phyloP scores from a whole-genome alignment of 2,329 filamentous ascomycete genomes.

The Talaromyces pinophilus region DNA sequence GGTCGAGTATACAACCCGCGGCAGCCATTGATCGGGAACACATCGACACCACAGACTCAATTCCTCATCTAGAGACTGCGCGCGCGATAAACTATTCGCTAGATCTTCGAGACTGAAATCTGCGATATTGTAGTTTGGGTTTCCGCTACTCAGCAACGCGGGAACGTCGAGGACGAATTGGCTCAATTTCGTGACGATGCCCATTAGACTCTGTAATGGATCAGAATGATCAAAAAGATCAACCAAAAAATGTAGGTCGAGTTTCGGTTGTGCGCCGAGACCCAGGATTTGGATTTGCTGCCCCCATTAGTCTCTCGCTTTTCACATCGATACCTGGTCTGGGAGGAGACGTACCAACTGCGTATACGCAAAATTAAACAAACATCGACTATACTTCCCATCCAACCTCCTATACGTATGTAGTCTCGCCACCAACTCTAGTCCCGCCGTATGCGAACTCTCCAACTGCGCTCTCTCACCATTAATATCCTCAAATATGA shows the following conservation, averaged over 20 bases:
- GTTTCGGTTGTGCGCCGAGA: constrained; percentile 35
- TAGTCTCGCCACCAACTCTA: constrained; percentile 39
- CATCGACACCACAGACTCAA: constrained; percentile 35
- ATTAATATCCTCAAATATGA: constrained; percentile 43
- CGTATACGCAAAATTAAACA: constrained; percentile 41
- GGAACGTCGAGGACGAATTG: constrained; percentile 31
- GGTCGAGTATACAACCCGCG: constrained; percentile 34
- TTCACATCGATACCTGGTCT: too few species aligned
- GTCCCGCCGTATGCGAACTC: constrained; percentile 40
- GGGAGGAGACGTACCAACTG: constrained; percentile 35
- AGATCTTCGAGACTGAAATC: constrained; percentile 17
- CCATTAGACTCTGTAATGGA: constrained; percentile 36
- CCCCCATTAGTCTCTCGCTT: not conserved
- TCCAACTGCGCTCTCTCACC: constrained; percentile 39
- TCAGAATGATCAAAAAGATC: constrained; percentile 32
- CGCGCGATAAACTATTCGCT: constrained; percentile 31
- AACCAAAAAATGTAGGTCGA: constrained; percentile 34
- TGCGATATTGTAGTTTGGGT: not conserved
- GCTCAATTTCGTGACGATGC: constrained; percentile 35
- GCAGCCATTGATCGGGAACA: constrained; percentile 38
- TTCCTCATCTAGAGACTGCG: constrained; percentile 33
- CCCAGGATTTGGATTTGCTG: constrained; percentile 41
- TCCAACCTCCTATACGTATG: constrained; percentile 35
- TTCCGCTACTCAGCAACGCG: not conserved
- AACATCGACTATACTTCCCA: constrained; percentile 35